phyloP scores from a whole-genome alignment of 192 early-diverging fungal species.

The Backusella parvicylindrica region DNA sequence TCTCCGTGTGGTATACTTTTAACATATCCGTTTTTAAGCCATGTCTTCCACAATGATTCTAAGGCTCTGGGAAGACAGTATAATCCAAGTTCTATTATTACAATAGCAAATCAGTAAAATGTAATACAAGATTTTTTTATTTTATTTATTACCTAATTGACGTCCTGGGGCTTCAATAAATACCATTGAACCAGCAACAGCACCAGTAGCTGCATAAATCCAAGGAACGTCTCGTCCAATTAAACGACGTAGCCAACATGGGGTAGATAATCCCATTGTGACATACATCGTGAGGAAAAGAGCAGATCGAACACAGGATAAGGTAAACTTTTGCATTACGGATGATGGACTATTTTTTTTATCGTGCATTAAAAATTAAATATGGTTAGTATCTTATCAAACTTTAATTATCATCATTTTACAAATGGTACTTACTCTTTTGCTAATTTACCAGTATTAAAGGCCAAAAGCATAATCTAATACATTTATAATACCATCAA shows the following conservation, averaged over 20 bases:
- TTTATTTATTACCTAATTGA: slow-evolving; percentile 36
- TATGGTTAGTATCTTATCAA: not conserved
- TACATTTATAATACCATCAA: not conserved
- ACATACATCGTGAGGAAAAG: slow-evolving; percentile 59
- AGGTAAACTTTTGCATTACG: slow-evolving; percentile 41
- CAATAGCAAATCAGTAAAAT: too few species aligned
- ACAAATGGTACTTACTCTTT: slow-evolving; percentile 23
- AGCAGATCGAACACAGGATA: slow-evolving; percentile 54
- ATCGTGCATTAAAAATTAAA: not conserved
- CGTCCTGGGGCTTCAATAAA: slow-evolving; percentile 62
- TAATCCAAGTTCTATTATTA: slow-evolving; percentile 79
- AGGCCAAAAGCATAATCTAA: slow-evolving; percentile 46
- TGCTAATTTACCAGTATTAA: slow-evolving; percentile 26
- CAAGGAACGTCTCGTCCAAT: slow-evolving; percentile 41
- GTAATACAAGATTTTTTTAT: not conserved
- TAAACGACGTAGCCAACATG: slow-evolving; percentile 52
- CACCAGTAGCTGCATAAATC: slow-evolving; percentile 54
- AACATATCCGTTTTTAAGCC: slow-evolving; percentile 56
- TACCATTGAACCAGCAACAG: slow-evolving; percentile 51
- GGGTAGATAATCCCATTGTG: slow-evolving; percentile 41
- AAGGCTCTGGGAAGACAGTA: slow-evolving; percentile 82
- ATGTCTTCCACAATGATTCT: slow-evolving; percentile 55
- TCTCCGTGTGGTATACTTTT: slow-evolving; percentile 66
- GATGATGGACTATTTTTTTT: slow-evolving; percentile 31
- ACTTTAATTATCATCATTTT: not conserved